Conservation (phyloP, 441 rosid species). For the Corymbia calophylla region DNA sequence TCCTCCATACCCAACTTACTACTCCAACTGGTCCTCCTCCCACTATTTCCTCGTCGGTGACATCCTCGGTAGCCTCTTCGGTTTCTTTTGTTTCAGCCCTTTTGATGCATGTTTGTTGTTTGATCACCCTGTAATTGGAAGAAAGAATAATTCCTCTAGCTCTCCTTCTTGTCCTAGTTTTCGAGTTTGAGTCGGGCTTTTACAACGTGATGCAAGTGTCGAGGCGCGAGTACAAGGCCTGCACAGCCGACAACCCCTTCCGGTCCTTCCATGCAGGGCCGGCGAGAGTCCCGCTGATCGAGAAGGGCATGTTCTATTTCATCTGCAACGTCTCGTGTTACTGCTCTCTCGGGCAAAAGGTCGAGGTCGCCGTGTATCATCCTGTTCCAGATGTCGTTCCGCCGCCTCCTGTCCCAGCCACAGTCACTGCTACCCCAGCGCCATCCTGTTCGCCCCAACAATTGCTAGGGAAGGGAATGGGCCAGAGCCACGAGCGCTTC, state of each 20-base stretch:
- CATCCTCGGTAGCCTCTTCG: constrained; percentile 5
- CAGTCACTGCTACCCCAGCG: background rate
- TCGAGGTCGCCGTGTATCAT: constrained; percentile 10
- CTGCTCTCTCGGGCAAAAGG: constrained; percentile 31
- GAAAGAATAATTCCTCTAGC: background rate
- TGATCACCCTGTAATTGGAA: background rate
- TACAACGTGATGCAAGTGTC: constrained; percentile 30
- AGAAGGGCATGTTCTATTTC: constrained; percentile 25
- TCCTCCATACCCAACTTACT: constrained; percentile 20
- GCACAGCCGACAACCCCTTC: constrained; percentile 19
- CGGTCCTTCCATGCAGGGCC: constrained; percentile 14
- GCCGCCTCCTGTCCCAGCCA: background rate
- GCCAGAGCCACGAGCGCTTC: background rate
- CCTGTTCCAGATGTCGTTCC: background rate
- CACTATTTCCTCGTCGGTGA: constrained; percentile 12
- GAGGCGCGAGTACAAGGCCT: constrained; percentile 18
- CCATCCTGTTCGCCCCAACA: background rate
- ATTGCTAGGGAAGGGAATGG: background rate
- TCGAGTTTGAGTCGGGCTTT: constrained; percentile 20
- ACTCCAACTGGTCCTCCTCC: constrained; percentile 32
- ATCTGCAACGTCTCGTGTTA: constrained; percentile 35
- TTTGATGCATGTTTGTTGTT: background rate
- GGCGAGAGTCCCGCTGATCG: constrained; percentile 9
- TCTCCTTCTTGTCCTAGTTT: background rate
- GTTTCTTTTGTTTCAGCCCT: background rate